Evolutionary conservation across 2,329 filamentous ascomycete genomes (phyloP).

Genomic region (Diaporthe citrichinensis): DNA sequence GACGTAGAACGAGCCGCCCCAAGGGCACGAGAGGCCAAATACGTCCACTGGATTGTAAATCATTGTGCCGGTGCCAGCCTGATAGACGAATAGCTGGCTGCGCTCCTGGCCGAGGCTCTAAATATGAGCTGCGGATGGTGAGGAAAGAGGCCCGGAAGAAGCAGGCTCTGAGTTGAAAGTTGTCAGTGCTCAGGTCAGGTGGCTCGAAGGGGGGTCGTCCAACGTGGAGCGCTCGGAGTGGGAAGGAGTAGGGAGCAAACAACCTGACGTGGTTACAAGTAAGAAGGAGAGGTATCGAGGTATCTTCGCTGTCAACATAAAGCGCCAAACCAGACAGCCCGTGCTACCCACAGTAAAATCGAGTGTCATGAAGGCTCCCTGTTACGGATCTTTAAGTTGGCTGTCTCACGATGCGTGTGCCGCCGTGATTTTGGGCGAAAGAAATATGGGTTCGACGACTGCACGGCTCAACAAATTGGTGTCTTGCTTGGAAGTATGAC

Average conservation of each 20-base stretch:
- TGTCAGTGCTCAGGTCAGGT: slow-evolving; percentile 7
- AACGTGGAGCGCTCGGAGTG: background rate
- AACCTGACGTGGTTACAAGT: background rate
- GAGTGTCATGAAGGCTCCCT: background rate
- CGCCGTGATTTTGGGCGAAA: background rate
- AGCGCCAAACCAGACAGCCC: background rate
- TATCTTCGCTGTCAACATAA: background rate
- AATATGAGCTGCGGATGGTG: background rate
- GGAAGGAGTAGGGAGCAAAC: slow-evolving; percentile 15
- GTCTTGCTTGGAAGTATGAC: background rate
- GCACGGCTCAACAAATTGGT: background rate
- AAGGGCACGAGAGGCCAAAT: slow-evolving; percentile 47
- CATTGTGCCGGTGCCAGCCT: slow-evolving; percentile 3
- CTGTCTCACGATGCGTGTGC: background rate
- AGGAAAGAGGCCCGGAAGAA: background rate
- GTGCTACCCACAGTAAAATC: background rate
- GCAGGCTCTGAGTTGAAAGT: background rate
- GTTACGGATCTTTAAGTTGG: background rate
- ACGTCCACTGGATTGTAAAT: slow-evolving; percentile 12
- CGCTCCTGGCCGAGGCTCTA: background rate
- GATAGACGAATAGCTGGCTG: background rate
- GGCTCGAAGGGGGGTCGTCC: background rate
- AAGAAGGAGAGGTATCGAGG: background rate
- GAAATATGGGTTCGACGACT: background rate
- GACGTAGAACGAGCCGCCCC: slow-evolving; percentile 53